Conservation (phyloP, 1,139 yeast species). For the Taphrina wiesneri region DNA sequence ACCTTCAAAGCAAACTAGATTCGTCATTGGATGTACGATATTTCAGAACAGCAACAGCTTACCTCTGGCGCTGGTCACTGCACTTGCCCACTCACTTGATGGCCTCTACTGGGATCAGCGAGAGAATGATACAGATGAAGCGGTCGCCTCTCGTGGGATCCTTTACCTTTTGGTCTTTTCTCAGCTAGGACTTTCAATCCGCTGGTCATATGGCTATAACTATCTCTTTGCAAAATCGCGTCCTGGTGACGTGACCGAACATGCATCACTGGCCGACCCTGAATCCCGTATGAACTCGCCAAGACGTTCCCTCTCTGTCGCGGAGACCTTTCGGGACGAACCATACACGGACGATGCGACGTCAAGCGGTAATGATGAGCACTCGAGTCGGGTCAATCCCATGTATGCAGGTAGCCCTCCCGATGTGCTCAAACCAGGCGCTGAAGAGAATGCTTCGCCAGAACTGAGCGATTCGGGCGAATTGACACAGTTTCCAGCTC, state of each 20-base stretch:
- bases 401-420: conserved; percentile 5
- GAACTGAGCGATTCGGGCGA: conserved; percentile 23
- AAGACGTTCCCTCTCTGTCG: not conserved
- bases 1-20: conserved; percentile 67
- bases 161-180: conserved; percentile 75
- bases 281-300: conserved; percentile 3
- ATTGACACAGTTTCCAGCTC: conserved; percentile 30
- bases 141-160: conserved; percentile 77
- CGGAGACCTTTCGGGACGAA: conserved; percentile 3
- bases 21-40: conserved; percentile 85
- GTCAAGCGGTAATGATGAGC: not conserved
- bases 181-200: conserved; percentile 76
- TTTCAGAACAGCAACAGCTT: conserved; percentile 58
- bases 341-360: conserved; percentile 1
- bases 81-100: conserved; percentile 35
- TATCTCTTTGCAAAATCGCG: conserved; percentile 51
- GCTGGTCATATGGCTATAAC: conserved; percentile 95
- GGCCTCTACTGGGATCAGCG: conserved; percentile 73
- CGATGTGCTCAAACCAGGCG: not conserved
- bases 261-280: conserved; percentile 25
- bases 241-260: conserved; percentile 31
- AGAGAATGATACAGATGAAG: conserved; percentile 63
- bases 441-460: not conserved
- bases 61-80: conserved; percentile 35
- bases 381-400: not conserved